Base-by-base conservation (phyloP, 176 grass and related monocot species). In the Alloteropsis semialata region DNA sequence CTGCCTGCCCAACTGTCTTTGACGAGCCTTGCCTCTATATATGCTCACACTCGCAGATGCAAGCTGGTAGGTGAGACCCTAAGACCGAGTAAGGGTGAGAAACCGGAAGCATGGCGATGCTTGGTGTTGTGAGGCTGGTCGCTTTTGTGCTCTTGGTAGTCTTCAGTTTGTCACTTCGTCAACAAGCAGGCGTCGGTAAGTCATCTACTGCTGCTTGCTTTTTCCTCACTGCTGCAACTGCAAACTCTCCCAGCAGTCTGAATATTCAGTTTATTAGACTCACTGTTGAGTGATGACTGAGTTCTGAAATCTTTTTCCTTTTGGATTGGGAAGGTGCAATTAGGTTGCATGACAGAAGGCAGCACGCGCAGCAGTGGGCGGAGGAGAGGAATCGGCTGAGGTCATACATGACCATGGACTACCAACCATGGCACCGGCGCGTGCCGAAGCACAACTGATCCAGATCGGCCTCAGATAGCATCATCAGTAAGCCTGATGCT, bases 111-210 rank as follows among this genome's bases (percentile, higher is more conserved):
- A 95, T 95, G 93, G 81, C 63, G 82, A 78, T 77, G 7, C 69
- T 8, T 71, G 65, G 82, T 61, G 24, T 87, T 19, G 69, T 77
- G 82, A 89, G 53, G 71, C 74, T 92, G 43, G 69, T 88, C 30
- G 76, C 78, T 17, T 4, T 91, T 6, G 55, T 87, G 75, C 71
- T 95, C 16, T 24, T 95, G 74, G 24, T 88, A 44, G 8, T 86
- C 39, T 79, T 92, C 81, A 61, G 78, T 42, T 84, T 82, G 2
- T 78, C 89, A 18, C 38, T 95, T 77, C 82, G 88, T 74, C 93
- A 95, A 75, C 82, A 92, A 69, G 42, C 34, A 12, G 67, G 79
- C 18, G 90, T 90, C 58, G 93, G 93, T 95, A 73, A 94, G 92
- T 77, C 58, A 19, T 81, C 6, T 33, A 25, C 56, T 59, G 2